Base-by-base conservation (phyloP, 2,329 filamentous ascomycete species). In the Microsporum ferrugineum region DNA sequence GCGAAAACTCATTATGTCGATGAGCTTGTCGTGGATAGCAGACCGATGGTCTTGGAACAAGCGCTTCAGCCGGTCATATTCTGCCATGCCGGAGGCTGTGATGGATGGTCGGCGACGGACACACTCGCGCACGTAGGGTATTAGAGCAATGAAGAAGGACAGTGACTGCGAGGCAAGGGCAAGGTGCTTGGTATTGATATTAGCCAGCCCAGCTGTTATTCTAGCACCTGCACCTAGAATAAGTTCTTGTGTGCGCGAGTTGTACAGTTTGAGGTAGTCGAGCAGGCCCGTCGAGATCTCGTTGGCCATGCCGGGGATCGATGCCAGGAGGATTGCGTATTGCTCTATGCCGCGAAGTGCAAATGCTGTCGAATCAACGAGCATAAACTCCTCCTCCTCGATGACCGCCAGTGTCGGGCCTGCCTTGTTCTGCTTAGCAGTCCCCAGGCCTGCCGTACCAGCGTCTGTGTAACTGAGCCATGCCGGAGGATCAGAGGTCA, bases 401-500 rank as follows among this genome's bases (percentile, higher is more conserved):
- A 80, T 76, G 58, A 75, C 71, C 0, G 79, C 79, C 0, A 70
- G 70, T 62, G 71, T 72, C 31, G 66, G 14, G 59, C 66, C 62
- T 62, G 73, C 70, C 12, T 71, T 69, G 4, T 65, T 64, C 8
- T 66, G 65, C 6, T 73, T 73, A 34, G 74, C 75, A 6, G 43
- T 56, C 12, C 63, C 56, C 17, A 56, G 56, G 29, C 65, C 47
- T 38, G 27, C 27, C 12, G 27, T 43, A 57, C 8, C 58, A 69
- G 43, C 14, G 61, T 61, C 17, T 64, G 68, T 64, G 58, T 80
- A 80, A 47, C 84, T 79, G 5, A 79, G 78, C 89, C 89, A 94
- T 23, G 79, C 80, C 14, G 78, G 74, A 3, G 85, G 83, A 70
- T 94, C 88, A 57, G 81, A 81, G 0, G 85, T 89, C 74, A 89